Conservation (phyloP, 768 basidiomycete genomes). For the Agaricus sinodeliciosus region DNA sequence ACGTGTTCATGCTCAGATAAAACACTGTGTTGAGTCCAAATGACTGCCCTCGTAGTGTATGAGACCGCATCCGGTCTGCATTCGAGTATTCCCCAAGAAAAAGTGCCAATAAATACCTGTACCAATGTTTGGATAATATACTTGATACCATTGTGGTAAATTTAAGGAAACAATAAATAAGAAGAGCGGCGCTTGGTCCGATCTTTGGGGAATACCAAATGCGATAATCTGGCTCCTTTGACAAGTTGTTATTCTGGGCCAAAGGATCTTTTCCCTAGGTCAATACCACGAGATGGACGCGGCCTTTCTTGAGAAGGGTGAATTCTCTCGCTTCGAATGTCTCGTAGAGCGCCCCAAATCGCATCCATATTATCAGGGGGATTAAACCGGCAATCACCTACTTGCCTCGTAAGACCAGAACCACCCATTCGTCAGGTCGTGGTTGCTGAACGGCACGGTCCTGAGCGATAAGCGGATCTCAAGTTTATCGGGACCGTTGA, state of each 20-base stretch:
- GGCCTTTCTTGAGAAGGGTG: conserved; percentile 6
- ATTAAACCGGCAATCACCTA: conserved; percentile 10
- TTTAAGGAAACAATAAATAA: neutral
- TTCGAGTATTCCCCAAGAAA: neutral
- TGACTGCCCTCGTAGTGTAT: neutral
- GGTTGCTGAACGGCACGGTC: neutral
- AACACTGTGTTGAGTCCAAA: neutral
- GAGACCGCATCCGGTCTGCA: neutral
- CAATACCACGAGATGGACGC: neutral
- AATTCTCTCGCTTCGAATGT: conserved; percentile 6
- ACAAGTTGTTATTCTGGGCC: neutral
- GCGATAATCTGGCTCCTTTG: neutral
- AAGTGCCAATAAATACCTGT: neutral
- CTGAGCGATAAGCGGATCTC: conserved; percentile 1
- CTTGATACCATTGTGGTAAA: neutral
- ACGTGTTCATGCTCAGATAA: neutral
- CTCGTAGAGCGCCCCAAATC: conserved; percentile 2
- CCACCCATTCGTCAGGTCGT: neutral
- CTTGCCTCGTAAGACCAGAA: conserved; percentile 8
- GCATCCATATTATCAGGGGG: conserved; percentile 4
- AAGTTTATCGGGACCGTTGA: neutral
- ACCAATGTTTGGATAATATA: neutral
- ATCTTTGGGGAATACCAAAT: neutral
- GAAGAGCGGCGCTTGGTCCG: neutral
- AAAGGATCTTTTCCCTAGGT: neutral